Base-by-base conservation (phyloP, 116 monocot genomes). In the Dioscorea cayenensis region DNA sequence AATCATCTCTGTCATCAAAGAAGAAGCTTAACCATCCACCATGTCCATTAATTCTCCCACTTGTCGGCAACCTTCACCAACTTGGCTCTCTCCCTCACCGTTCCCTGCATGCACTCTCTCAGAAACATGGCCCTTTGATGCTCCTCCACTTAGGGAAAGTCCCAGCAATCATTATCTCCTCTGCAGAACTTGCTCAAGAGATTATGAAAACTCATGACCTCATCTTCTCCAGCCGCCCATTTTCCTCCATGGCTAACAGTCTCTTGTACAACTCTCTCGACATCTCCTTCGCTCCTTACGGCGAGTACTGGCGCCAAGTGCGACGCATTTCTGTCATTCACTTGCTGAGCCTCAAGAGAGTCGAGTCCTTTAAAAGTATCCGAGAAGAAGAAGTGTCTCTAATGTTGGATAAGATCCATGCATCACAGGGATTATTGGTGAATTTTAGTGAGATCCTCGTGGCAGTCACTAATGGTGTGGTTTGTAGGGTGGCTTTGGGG, bases 261-360 rank as follows among this genome's bases (percentile, higher is more conserved):
- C n/a, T 72, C 17, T 9, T 62, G 20, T 70, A 70, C 22, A 18
- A 13, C 51, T 16, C 19, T 19, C 14, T 19, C 3, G 77, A 64
- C 51, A 17, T 77, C 32, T 18, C 16, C 32, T 77, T 63, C 21
- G 11, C 70, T 3, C 50, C 77, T 14, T 36, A 50, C 63, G 64
- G 77, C 16, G 32, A 62, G 14, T 36, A 65, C 64, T 77, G 77
- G 70, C 48, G 32, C 23, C 70, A 77, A 64, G 23, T 69, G n/a
- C 77, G 77, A 7, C 43, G 23, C 63, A 22, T 77, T 70, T 64
- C 70, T 51, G 16, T 63, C 21, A 6, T 17, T 14, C 63, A 77
- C 48, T 51, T 77, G 25, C 70, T 77, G 10, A 21, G 25, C 70
- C 22, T 29, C 69, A 64, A 20, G 51, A 49, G 52, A 14, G 49